These are phyloP conservation scores for Marasmius fiardii DNA, from an alignment of 1,284 basidiomycete species.

Conservation along the genomic window DNA sequence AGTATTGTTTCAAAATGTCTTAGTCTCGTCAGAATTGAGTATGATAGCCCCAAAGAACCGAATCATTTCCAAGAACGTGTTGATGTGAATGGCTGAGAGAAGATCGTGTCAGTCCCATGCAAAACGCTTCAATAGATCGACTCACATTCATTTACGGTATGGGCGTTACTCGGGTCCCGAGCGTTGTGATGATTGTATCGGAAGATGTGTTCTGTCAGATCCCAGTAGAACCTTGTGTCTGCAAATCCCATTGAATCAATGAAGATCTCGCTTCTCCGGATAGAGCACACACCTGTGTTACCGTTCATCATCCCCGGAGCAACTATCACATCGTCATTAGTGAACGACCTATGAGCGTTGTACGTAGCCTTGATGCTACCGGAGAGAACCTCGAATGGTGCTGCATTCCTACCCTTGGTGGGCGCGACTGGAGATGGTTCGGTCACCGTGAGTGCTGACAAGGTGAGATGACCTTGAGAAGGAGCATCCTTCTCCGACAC, in stretches of 20 bases:
- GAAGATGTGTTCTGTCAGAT: constrained; percentile 29
- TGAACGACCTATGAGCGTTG: constrained; percentile 26
- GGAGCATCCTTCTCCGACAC: constrained; percentile 29
- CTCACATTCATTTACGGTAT: constrained; percentile 64
- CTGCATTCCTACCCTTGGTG: constrained; percentile 29
- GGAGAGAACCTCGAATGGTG: constrained; percentile 39
- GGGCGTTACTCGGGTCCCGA: constrained; percentile 41
- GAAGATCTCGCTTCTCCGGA: no score
- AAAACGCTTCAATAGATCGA: not conserved
- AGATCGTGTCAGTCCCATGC: not conserved
- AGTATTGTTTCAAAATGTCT: not conserved
- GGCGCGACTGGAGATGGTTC: constrained; percentile 44
- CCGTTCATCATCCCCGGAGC: constrained; percentile 34
- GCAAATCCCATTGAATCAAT: not conserved
- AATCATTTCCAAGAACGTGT: constrained; percentile 16
- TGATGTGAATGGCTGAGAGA: constrained; percentile 11
- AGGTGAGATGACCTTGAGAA: constrained; percentile 34
- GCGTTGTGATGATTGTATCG: constrained; percentile 32
- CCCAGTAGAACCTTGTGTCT: constrained; percentile 51
- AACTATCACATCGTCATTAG: constrained; percentile 25
- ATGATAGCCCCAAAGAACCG: constrained; percentile 15
- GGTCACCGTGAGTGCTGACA: constrained; percentile 26
- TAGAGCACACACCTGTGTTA: constrained; percentile 29
- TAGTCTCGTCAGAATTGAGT: constrained; percentile 15
- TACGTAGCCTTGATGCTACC: constrained; percentile 46